These are phyloP conservation scores for Aphanocladium album DNA, from an alignment of 2,329 filamentous ascomycete species.

Conservation along the genomic window DNA sequence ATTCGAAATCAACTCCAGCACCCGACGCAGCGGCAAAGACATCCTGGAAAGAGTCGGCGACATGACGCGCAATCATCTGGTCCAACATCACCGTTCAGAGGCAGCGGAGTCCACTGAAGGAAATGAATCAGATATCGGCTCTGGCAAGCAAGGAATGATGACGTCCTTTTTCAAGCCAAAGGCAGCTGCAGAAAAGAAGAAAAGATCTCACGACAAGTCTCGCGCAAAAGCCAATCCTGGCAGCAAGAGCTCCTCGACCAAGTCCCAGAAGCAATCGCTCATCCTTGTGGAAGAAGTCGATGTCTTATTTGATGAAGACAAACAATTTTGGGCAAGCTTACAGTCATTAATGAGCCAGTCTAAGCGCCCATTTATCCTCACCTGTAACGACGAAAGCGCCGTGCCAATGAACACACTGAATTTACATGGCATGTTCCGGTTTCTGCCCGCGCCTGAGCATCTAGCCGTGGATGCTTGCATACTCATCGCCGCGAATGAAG, in stretches of 20 bases:
- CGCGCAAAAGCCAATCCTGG: conserved; percentile 21
- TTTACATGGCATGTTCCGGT: conserved; percentile 80
- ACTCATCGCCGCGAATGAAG: conserved; percentile 80
- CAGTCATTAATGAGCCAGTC: conserved; percentile 74
- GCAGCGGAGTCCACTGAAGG: conserved; percentile 27
- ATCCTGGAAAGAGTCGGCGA: conserved; percentile 89
- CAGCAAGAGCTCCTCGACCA: conserved; percentile 29
- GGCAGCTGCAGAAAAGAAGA: conserved; percentile 22
- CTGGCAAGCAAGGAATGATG: conserved; percentile 73
- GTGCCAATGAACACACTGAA: conserved; percentile 69
- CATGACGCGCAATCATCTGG: conserved; percentile 93
- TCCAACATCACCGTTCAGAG: conserved; percentile 46
- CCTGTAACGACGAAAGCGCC: conserved; percentile 87
- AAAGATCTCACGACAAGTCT: conserved; percentile 17
- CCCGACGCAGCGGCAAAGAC: conserved; percentile 80
- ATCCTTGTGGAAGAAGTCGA: conserved; percentile 94
- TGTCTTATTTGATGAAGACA: conserved; percentile 90
- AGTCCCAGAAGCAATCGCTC: conserved; percentile 81
- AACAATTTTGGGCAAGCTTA: conserved; percentile 86
- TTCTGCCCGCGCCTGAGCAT: conserved; percentile 59
- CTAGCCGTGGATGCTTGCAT: conserved; percentile 76
- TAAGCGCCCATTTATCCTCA: conserved; percentile 88
- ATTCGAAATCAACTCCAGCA: conserved; percentile 88
- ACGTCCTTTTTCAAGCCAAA: conserved; percentile 71
- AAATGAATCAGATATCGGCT: conserved; percentile 50